A percentile compares a stretch with the other conserved stretches of the same genome.
Conservation (phyloP, 1,139 yeast species). For the Candida sojae region DNA sequence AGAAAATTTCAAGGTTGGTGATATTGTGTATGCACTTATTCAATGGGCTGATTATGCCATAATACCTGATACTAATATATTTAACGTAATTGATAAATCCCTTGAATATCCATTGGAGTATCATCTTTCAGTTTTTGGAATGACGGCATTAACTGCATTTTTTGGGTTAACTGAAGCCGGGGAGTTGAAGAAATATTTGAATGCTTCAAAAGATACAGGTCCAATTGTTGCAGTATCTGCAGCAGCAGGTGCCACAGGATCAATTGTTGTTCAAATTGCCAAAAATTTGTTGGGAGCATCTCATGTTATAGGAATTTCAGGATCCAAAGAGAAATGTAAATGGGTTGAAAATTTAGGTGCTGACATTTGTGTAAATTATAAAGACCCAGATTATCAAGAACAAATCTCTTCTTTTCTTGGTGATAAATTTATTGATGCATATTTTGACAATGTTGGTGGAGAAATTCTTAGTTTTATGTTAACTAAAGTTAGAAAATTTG, state of each 20-base stretch:
- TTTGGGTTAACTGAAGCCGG: conserved; percentile 52
- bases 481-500: conserved; percentile 38
- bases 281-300: conserved; percentile 54
- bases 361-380: conserved; percentile 56
- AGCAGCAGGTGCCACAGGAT: conserved; percentile 73
- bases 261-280: conserved; percentile 61
- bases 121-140: conserved; percentile 40
- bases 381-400: conserved; percentile 41
- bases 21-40: conserved; percentile 30
- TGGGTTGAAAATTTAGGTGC: conserved; percentile 60
- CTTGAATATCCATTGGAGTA: conserved; percentile 25
- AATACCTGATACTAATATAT: conserved; percentile 19
- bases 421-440: conserved; percentile 48
- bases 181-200: conserved; percentile 25
- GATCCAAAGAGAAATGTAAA: conserved; percentile 56
- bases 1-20: conserved; percentile 41
- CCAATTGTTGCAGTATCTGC: conserved; percentile 55
- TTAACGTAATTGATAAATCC: conserved; percentile 25
- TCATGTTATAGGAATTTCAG: conserved; percentile 65
- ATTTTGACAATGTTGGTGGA: conserved; percentile 68
- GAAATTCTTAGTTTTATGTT: conserved; percentile 52
- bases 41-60: conserved; percentile 36
- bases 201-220: conserved; percentile 24
- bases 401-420: conserved; percentile 29
- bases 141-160: conserved; percentile 66